Percentiles rank a stretch among this genome's conserved stretches.
These are phyloP conservation scores for Pichia exigua DNA, from an alignment of 805 yeast genomes.

Conservation along the genomic window DNA sequence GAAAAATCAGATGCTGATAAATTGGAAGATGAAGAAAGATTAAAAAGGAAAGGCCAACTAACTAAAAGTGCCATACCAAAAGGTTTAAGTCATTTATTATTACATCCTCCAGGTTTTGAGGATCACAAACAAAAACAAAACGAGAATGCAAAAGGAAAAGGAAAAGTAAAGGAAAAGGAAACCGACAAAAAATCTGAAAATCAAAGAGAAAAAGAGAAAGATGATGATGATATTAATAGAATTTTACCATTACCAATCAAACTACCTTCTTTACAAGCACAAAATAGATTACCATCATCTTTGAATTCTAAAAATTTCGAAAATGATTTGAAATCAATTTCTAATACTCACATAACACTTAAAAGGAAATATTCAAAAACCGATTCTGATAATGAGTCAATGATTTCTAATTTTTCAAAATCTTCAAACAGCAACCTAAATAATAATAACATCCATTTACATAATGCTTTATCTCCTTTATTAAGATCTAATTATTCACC, in stretches of 20 bases:
- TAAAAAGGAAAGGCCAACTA: conserved; percentile 41
- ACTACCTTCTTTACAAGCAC: conserved; percentile 6
- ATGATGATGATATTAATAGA: neutral
- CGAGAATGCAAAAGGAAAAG: conserved; percentile 1
- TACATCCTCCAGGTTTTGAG: conserved; percentile 18
- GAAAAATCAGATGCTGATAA: conserved; percentile 30
- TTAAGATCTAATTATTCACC: neutral
- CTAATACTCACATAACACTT: neutral
- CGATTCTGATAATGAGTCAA: conserved; percentile 6
- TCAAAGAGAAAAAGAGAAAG: neutral
- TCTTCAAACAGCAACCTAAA: neutral
- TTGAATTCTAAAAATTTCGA: conserved; percentile 5
- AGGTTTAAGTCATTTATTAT: conserved; percentile 42
- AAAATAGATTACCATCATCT: conserved; percentile 10
- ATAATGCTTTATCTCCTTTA: conserved; percentile 24
- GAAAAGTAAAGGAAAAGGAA: neutral
- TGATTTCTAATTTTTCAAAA: neutral
- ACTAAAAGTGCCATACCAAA: conserved; percentile 47
- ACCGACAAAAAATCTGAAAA: too few species aligned
- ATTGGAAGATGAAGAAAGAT: conserved; percentile 41
- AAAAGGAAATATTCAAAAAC: conserved; percentile 6
- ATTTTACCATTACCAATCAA: conserved; percentile 12
- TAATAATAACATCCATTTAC: neutral
- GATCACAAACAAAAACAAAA: neutral
- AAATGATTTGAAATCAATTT: conserved; percentile 3